Evolutionary conservation across 1,284 basidiomycete genomes (phyloP), one percentile per base, ranked within the genome.

Genomic region (Agroathelia rolfsii): DNA sequence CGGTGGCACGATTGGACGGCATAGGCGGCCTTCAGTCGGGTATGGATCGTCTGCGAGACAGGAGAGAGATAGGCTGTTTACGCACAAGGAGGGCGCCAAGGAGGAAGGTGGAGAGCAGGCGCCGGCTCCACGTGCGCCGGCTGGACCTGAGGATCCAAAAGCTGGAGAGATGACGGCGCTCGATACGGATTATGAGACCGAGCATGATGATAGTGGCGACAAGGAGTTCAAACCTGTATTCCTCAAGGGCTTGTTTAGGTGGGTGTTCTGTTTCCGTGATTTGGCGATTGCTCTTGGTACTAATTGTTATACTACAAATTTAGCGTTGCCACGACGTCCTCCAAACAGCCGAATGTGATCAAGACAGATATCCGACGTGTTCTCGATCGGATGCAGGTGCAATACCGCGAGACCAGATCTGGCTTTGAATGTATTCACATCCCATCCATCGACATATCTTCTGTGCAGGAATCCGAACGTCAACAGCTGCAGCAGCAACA

Each of bases 361-460:
- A 84, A 89, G 49, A 62, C 69, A 22, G 92, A 96, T 54, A 80
- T 98, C 41, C 70, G 76, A 27, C 74, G 77, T 11, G 90, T 96
- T 2, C 67, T 98, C 25, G 87, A 94, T 46, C 74, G 90, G 29
- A 88, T 97, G 72, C 89, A 93, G 39, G 83, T 98, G 30, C 88
- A 90, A 55, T 89, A 94, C 55, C 74, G 88, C 24, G 87, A 93
- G 53, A 90, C 79, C 47, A 84, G 80, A 53, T 72, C 77, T 35
- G 94, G 94, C 0, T 98, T 93, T 53, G 94, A 97, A 55, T 98
- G 94, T 58, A 83, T 94, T 15, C 92, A 97, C 53, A 61, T 87
- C 31, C 94, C 94, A 0, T 90, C 86, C 16, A 94, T 97, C 52
- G 89, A 94, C 53, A 59, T 94, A 6, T 68, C 79, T 4, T 82